Evolutionary conservation across 768 basidiomycete genomes (phyloP).

Genomic region (Tricholoma flavovirens): DNA sequence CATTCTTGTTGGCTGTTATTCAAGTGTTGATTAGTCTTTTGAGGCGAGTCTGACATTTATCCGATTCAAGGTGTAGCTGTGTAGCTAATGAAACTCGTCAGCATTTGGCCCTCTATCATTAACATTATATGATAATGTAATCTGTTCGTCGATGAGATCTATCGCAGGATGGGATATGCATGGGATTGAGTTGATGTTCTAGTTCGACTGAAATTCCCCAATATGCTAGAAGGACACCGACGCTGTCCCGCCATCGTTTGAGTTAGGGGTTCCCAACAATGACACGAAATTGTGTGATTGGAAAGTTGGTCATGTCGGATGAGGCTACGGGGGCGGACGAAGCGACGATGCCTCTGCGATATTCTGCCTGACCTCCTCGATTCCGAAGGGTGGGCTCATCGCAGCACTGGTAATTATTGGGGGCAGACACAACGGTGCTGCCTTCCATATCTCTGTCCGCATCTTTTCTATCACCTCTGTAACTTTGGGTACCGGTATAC

Average conservation of each 20-base stretch:
- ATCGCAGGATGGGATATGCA: not conserved
- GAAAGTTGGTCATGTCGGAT: not conserved
- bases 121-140: conserved; percentile 30
- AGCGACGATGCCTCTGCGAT: conserved; percentile 43
- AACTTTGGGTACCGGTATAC: conserved; percentile 32
- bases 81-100: conserved; percentile 11
- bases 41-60: conserved; percentile 23
- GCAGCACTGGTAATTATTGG: conserved; percentile 54
- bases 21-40: conserved; percentile 37
- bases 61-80: not conserved
- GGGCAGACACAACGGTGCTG: conserved; percentile 57
- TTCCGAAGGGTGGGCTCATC: conserved; percentile 48
- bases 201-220: not conserved
- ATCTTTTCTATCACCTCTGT: conserved; percentile 34
- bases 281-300: not conserved
- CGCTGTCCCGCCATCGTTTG: too few species aligned
- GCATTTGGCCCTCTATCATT: conserved; percentile 41
- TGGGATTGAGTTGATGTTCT: not conserved
- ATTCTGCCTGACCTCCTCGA: conserved; percentile 50
- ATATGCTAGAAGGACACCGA: too few species aligned
- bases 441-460: conserved; percentile 45
- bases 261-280: not conserved
- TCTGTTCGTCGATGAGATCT: not conserved
- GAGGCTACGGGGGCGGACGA: not conserved
- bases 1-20: conserved; percentile 38